Base-by-base conservation (phyloP, 306 rosid genomes). In the Acacia crassicarpa region DNA sequence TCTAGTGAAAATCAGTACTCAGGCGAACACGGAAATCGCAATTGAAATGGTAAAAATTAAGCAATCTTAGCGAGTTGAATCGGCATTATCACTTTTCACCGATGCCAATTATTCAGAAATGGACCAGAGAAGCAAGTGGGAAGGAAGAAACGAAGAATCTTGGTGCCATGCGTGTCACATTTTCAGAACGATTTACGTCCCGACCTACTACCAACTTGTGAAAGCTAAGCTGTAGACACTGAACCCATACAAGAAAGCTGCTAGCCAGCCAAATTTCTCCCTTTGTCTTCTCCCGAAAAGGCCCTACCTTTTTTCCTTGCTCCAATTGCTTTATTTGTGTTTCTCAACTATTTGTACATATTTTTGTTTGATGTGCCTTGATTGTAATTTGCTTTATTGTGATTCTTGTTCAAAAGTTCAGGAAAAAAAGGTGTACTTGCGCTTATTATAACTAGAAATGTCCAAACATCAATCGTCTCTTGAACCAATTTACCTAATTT, bases 71-170 rank as follows among this genome's bases (percentile, higher is more conserved):
- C 15, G 67, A 85, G 74, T 8, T 62, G 22, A 75, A 63, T 35
- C 45, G 27, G 14, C 63, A 65, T 22, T 13, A 58, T 12, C 9
- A 53, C 23, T 51, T 54, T 71, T 82, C 20, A 80, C 30, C 51
- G 23, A 76, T 74, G 15, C n/a, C 67, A 78, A 81, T 45, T 7
- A 68, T 82, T 74, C 23, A 78, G 17, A 73, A 68, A 79, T 79
- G 84, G 67, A 69, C 49, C 33, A 71, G 65, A 7, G 40, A 74
- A 38, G 58, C 76, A 74, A 77, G 88, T 72, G 89, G 83, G 66
- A 78, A 70, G 83, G 51, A 80, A 56, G 86, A 88, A 86, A 83
- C 33, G 56, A 80, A 67, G 85, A 84, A 84, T 89, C 80, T 82
- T 80, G 30, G 15, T 72, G 86, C 67, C 66, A 77, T 74, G 82